Evolutionary conservation across 768 basidiomycete species (phyloP).

Genomic region (Pholiota microspora): DNA sequence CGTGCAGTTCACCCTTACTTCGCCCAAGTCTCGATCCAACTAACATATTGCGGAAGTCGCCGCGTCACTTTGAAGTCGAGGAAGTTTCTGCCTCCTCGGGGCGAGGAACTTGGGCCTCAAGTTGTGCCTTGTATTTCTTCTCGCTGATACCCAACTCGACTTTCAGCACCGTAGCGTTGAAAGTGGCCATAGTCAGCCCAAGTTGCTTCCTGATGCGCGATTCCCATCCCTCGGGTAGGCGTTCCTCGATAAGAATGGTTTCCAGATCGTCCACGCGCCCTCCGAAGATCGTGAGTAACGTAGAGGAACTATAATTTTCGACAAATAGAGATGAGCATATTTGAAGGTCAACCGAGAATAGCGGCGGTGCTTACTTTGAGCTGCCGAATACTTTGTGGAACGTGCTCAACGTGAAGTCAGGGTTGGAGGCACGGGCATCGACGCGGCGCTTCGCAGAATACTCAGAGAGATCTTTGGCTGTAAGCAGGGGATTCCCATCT

Average conservation of each 20-base stretch:
- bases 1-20: no score
- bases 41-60: neutral
- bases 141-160: slow-evolving; percentile 40
- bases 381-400: slow-evolving; percentile 64
- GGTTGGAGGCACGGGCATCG: slow-evolving; percentile 51
- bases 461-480: slow-evolving; percentile 54
- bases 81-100: no score
- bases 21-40: no score
- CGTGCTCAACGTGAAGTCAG: slow-evolving; percentile 47
- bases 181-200: slow-evolving; percentile 57
- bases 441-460: slow-evolving; percentile 59
- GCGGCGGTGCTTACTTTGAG: slow-evolving; percentile 50
- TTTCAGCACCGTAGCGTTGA: slow-evolving; percentile 48
- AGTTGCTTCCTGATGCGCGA: slow-evolving; percentile 48
- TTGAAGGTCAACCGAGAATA: no score
- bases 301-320: slow-evolving; percentile 46
- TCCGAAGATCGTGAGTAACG: slow-evolving; percentile 65
- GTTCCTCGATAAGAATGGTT: slow-evolving; percentile 62
- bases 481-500: slow-evolving; percentile 48
- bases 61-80: neutral
- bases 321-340: neutral
- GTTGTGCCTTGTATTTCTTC: slow-evolving; percentile 26
- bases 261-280: slow-evolving; percentile 56
- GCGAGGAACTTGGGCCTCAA: slow-evolving; percentile 8
- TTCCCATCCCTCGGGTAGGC: slow-evolving; percentile 72